Evolutionary conservation across 768 basidiomycete genomes (phyloP), one percentile per base, ranked within the genome.

Genomic region (Rhodotorula kratochvilovae): DNA sequence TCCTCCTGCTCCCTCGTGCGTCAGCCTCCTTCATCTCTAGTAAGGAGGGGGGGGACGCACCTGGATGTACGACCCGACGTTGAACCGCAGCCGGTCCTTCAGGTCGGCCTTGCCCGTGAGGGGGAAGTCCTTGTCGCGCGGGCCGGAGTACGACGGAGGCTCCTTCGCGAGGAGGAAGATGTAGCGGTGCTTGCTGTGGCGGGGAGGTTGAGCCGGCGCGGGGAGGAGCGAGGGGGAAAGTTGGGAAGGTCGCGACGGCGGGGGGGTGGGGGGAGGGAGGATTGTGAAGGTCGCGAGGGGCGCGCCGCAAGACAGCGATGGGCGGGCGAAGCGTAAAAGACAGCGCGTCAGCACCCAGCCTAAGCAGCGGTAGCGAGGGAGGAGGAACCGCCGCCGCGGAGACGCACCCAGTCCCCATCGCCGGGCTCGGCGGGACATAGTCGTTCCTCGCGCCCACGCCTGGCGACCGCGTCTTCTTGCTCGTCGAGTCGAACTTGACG

Each of bases 1-100:
- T 70, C 69, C 39, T 70, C 69, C 54, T 65, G 62, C 21, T 6
- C n/a, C n/a, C n/a, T n/a, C n/a, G n/a, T n/a, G n/a, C n/a, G n/a
- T n/a, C n/a, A n/a, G n/a, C n/a, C n/a, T n/a, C n/a, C n/a, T n/a
- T n/a, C n/a, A 25, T 5, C 35, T 51, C n/a, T n/a, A n/a, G 2
- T 6, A 11, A 16, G 33, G 6, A 10, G 21, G 33, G 2, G n/a
- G 36, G 31, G 27, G 36, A 23, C 61, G 35, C 36, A 53, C 61
- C 35, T 51, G 54, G 59, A 53, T 55, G 68, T 65, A 70, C 53
- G 61, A 29, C 1, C 48, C 45, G 6, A 55, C 56, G 42, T 54
- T 35, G 43, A 43, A 71, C 10, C 5, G 3, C 39, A 71, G n/a
- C 5, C 70, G 33, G 43, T 66, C 70, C 43, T 66, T 67, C 25